Percentiles rank a stretch among this genome's conserved stretches.
Evolutionary conservation across 768 basidiomycete genomes (phyloP).

Genomic region (Xerocomus spinulosus): DNA sequence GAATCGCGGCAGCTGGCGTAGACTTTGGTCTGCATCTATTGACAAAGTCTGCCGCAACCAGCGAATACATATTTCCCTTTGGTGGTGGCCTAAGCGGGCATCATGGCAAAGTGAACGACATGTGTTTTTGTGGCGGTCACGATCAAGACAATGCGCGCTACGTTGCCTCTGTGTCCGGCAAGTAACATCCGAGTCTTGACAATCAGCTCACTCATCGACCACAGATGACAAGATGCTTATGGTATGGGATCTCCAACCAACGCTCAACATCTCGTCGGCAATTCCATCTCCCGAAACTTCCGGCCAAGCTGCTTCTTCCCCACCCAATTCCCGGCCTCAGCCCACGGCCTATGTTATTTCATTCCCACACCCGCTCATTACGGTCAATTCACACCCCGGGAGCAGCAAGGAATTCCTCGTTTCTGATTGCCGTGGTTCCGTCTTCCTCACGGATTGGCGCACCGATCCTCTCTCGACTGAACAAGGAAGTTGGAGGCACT

Average conservation of each 20-base stretch:
- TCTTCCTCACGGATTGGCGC: constrained; percentile 82
- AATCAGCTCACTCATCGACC: constrained; percentile 1
- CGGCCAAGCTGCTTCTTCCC: constrained; percentile 27
- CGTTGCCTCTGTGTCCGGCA: constrained; percentile 78
- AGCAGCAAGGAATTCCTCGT: constrained; percentile 79
- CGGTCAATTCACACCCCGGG: constrained; percentile 65
- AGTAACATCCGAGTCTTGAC: constrained; percentile 2
- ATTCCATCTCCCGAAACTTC: constrained; percentile 31
- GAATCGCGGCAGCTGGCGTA: constrained; percentile 61
- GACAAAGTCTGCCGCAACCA: constrained; percentile 45
- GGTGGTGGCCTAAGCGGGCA: constrained; percentile 81
- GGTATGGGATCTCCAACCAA: constrained; percentile 81
- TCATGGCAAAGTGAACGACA: constrained; percentile 71
- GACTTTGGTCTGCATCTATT: constrained; percentile 72
- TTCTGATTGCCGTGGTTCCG: constrained; percentile 66
- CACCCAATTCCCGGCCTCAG: constrained; percentile 44
- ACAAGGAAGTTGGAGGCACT: constrained; percentile 54
- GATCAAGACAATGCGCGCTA: constrained; percentile 65
- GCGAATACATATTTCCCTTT: constrained; percentile 60
- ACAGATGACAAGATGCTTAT: constrained; percentile 80
- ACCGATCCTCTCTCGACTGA: constrained; percentile 56
- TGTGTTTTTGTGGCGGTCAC: constrained; percentile 75
- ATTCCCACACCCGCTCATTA: constrained; percentile 66
- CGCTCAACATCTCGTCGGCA: constrained; percentile 40
- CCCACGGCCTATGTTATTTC: constrained; percentile 75